Percentiles rank a stretch among this genome's conserved stretches.
Evolutionary conservation across 441 rosid species (phyloP).

Genomic region (Mallotus japonicus): DNA sequence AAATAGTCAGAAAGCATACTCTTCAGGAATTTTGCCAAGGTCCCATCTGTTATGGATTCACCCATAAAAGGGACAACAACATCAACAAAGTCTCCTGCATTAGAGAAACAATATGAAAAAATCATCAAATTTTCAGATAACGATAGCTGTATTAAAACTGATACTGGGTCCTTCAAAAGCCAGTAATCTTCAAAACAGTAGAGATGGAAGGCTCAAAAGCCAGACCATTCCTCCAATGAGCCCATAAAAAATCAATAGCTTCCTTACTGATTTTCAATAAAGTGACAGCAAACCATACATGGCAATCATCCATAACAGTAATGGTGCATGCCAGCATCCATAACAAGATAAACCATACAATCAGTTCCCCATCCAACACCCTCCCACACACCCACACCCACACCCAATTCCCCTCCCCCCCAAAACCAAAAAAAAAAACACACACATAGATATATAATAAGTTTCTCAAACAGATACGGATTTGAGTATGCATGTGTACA

Average conservation of each 20-base stretch:
- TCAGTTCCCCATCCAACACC: too few species aligned
- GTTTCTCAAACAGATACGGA: background rate
- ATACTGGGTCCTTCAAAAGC: constrained; percentile 3
- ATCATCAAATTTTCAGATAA: constrained; percentile 19
- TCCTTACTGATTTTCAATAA: background rate
- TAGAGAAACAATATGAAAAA: constrained; percentile 22
- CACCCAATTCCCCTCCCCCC: too few species aligned
- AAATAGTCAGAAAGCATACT: constrained; percentile 44
- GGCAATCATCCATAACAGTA: background rate
- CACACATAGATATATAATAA: background rate
- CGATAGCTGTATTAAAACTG: constrained; percentile 11
- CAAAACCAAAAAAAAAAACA: background rate
- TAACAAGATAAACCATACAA: too few species aligned
- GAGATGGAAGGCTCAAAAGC: background rate
- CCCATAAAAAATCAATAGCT: background rate
- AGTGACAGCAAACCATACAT: background rate
- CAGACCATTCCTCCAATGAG: background rate
- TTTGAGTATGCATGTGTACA: background rate
- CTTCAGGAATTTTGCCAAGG: constrained; percentile 78
- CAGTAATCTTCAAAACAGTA: background rate
- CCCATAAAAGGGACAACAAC: constrained; percentile 96
- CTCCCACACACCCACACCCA: too few species aligned
- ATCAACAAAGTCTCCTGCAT: constrained; percentile 72
- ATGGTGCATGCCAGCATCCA: too few species aligned
- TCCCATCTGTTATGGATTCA: constrained; percentile 97